phyloP scores from a whole-genome alignment of 2,329 filamentous ascomycete species.

The Sporothrix pseudoabietina region DNA sequence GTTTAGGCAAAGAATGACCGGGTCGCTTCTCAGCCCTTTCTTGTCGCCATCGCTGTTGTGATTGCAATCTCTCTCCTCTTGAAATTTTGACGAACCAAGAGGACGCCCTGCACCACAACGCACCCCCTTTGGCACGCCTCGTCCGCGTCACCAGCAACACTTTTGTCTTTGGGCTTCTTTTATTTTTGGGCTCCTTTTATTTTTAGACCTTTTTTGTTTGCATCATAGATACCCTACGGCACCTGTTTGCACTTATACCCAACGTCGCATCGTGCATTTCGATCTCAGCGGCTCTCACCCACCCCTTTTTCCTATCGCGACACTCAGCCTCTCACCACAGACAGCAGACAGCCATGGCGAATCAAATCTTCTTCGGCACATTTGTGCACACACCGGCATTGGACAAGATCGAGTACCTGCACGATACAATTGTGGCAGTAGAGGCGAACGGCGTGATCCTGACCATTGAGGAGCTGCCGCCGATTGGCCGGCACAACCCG shows the following conservation, averaged over 20 bases:
- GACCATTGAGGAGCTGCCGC: conserved; percentile 45
- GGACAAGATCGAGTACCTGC: conserved; percentile 54
- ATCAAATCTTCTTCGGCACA: conserved; percentile 56
- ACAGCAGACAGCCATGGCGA: conserved; percentile 34
- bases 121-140: not conserved
- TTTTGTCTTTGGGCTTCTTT: not conserved
- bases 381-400: conserved; percentile 58
- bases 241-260: not conserved
- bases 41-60: conserved; percentile 8
- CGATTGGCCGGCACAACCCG: conserved; percentile 29
- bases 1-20: not conserved
- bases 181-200: not conserved
- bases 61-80: not conserved
- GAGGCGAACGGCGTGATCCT: conserved; percentile 54
- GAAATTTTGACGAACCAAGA: not conserved
- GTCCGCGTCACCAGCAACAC: not conserved
- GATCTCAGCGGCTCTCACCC: not conserved
- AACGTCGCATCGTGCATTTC: conserved; percentile 5
- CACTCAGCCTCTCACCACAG: not conserved
- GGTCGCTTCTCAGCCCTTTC: not conserved
- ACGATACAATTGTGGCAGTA: conserved; percentile 56
- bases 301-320: not conserved
- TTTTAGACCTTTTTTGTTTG: not conserved
- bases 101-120: not conserved
- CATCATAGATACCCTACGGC: not conserved